Percentiles rank a stretch among this genome's conserved stretches.
Evolutionary conservation across 2,329 filamentous ascomycete species (phyloP).

Genomic region (Bipolaris oryzae): DNA sequence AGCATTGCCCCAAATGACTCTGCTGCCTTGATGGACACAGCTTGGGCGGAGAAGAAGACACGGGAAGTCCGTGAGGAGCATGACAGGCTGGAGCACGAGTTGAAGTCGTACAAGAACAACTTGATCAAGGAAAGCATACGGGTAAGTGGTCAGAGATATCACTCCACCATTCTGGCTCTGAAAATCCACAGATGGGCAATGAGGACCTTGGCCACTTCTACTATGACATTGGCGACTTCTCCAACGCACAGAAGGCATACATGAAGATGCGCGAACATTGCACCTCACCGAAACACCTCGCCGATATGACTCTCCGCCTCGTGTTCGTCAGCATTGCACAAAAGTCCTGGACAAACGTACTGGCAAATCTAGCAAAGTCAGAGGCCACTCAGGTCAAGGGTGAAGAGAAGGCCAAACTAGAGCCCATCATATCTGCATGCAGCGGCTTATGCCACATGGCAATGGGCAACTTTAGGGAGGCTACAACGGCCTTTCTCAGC

Average conservation of each 20-base stretch:
- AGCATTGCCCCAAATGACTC: slow-evolving; percentile 69
- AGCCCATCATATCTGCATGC: slow-evolving; percentile 69
- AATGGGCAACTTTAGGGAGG: slow-evolving; percentile 64
- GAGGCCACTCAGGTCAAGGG: slow-evolving; percentile 60
- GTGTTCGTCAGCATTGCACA: slow-evolving; percentile 77
- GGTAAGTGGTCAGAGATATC: slow-evolving; percentile 55
- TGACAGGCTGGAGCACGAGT: slow-evolving; percentile 77
- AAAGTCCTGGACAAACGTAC: slow-evolving; percentile 75
- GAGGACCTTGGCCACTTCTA: slow-evolving; percentile 88
- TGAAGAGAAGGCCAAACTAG: slow-evolving; percentile 63
- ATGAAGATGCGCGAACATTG: slow-evolving; percentile 89
- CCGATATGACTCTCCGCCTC: slow-evolving; percentile 80
- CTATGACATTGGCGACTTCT: slow-evolving; percentile 76
- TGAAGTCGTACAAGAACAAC: slow-evolving; percentile 95
- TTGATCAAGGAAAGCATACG: slow-evolving; percentile 95
- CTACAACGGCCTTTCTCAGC: slow-evolving; percentile 73
- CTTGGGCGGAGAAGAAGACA: slow-evolving; percentile 76
- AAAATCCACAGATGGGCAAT: slow-evolving; percentile 77
- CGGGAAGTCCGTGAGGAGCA: slow-evolving; percentile 72
- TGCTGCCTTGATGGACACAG: slow-evolving; percentile 69
- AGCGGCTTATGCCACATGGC: slow-evolving; percentile 68
- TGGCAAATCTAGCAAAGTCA: slow-evolving; percentile 64
- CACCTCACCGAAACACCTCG: slow-evolving; percentile 79
- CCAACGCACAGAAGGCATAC: slow-evolving; percentile 76
- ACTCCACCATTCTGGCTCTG: not conserved